Base-by-base conservation (phyloP, 2,329 filamentous ascomycete genomes). In the Ciborinia camelliae region DNA sequence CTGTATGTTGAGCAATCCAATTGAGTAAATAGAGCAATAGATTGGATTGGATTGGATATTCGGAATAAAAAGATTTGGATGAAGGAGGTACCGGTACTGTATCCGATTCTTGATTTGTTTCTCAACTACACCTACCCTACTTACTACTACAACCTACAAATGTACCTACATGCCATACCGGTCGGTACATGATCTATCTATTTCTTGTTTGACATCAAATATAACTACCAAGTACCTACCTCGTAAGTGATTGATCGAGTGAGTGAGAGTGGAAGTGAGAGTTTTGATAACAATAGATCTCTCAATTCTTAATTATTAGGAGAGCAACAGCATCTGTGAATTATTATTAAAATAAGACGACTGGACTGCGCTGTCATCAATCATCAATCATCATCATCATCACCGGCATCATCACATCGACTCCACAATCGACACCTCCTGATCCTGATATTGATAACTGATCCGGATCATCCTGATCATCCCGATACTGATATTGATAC, bases 31-130 rank as follows among this genome's bases (percentile, higher is more conserved):
- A n/a, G 30, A 52, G 6, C 5, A 12, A 28, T 26, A 30, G 18
- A 43, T 55, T 20, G 53, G 30, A 57, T n/a, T n/a, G n/a, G n/a
- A 10, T 43, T 2, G 43, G 15, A 57, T 39, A 26, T 57, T 57
- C 26, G 54, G 54, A 58, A 45, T 58, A 28, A 32, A 58, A 57
- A 45, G 54, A 58, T 58, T 32, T 57, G 53, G n/a, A 57, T 28
- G 15, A 30, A 39, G n/a, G 41, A 43, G 15, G n/a, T n/a, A n/a
- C n/a, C n/a, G n/a, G n/a, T n/a, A n/a, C n/a, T n/a, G 30, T 37
- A 14, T 30, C 52, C 52, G 52, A 41, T 15, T 43, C 9, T 43
- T 15, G 53, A 32, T 26, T 26, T 57, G 37, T 32, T n/a, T 57
- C 39, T 28, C 20, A 43, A 43, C 35, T 39, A 54, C 32, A 37